These are phyloP conservation scores for Tetradesmus obliquus DNA, from an alignment of 139 green algal species.

Conservation along the genomic window DNA sequence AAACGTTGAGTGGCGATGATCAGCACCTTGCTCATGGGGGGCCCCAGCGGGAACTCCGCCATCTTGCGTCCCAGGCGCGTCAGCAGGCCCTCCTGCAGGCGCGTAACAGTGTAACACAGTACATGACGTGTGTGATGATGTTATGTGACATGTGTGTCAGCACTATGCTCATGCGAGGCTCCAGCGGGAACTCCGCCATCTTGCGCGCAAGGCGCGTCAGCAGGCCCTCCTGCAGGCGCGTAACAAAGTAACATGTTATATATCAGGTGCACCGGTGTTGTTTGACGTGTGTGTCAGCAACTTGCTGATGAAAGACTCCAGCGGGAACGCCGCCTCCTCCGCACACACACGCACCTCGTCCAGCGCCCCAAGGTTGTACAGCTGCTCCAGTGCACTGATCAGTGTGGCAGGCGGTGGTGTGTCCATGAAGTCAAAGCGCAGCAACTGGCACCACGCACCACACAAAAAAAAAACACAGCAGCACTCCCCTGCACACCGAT, in stretches of 20 bases:
- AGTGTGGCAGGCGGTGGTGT: slow-evolving; percentile 86
- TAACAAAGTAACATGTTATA: slow-evolving; percentile 58
- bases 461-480: too few relatives aligned
- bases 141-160: slow-evolving; percentile 73
- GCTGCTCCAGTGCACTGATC: slow-evolving; percentile 81
- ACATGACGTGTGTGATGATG: neutral
- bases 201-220: slow-evolving; percentile 97
- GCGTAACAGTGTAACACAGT: slow-evolving; percentile 78
- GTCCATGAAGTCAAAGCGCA: slow-evolving; percentile 99
- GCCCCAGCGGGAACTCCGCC: slow-evolving; percentile 98
- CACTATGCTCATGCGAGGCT: slow-evolving; percentile 95
- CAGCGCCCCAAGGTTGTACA: slow-evolving; percentile 96
- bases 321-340: too few relatives aligned
- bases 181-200: slow-evolving; percentile 99
- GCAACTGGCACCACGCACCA: slow-evolving; percentile 49
- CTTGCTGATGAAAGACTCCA: slow-evolving; percentile 81
- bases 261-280: slow-evolving; percentile 71
- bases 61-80: slow-evolving; percentile 97
- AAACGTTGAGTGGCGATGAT: neutral
- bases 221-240: slow-evolving; percentile 92
- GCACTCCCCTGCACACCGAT: too few relatives aligned
- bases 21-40: slow-evolving; percentile 91
- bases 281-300: slow-evolving; percentile 78
- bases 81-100: slow-evolving; percentile 94
- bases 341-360: slow-evolving; percentile 78